Base-by-base conservation (phyloP, 345 rosid genomes). In the Ricinus communis region DNA sequence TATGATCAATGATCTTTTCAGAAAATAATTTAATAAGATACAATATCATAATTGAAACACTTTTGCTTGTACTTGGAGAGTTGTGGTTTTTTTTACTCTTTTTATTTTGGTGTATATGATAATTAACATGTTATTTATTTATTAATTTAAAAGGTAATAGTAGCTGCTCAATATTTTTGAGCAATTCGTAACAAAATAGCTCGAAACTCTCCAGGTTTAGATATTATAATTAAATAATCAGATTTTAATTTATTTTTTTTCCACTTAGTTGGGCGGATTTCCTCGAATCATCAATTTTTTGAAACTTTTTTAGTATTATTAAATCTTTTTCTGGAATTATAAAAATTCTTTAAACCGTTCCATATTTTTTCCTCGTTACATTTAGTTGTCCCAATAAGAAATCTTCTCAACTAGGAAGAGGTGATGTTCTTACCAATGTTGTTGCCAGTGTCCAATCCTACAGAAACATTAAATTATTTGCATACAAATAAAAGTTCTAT, bases 141-240 rank as follows among this genome's bases (percentile, higher is more conserved):
- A n/a, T n/a, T n/a, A n/a, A n/a, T n/a, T n/a, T n/a, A n/a, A n/a
- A n/a, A n/a, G n/a, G n/a, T n/a, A n/a, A n/a, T n/a, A n/a, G n/a
- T n/a, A n/a, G n/a, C n/a, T n/a, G n/a, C n/a, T n/a, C n/a, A 33
- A 33, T 33, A 40, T 9, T 40, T 24, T 38, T 24, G 0, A 40
- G 85, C 82, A 80, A 80, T 68, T 33, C 19, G 21, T 5, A 74
- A 71, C 21, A 84, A 73, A 63, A 43, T 62, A 0, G 45, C 61
- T 52, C 62, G 72, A 5, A 84, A 80, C 57, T 80, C 70, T 8
- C 28, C 21, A 4, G 87, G 86, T 63, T 33, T 72, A 6, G 84
- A 87, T 77, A 82, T 82, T 82, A 84, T 87, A 53, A 82, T 82
- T 88, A 86, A 83, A 58, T 84, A 91, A 75, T 85, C 90, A 31